These are phyloP conservation scores for Citrullus mucosospermus DNA, from an alignment of 306 rosid species.

Conservation along the genomic window DNA sequence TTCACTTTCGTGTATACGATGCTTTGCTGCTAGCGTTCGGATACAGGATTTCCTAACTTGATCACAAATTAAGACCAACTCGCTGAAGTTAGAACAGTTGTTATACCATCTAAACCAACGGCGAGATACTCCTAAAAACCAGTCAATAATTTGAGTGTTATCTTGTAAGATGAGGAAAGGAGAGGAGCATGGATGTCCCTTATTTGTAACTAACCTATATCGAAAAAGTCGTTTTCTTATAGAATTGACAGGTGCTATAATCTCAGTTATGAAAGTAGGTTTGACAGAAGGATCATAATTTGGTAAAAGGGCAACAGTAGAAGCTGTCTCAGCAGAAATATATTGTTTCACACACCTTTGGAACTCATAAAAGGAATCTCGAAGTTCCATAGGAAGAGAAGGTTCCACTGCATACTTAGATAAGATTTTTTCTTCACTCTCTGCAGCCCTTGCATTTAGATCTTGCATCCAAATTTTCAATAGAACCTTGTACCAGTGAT, in stretches of 20 bases:
- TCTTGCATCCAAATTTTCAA: slow-evolving; percentile 78
- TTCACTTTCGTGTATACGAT: slow-evolving; percentile 49
- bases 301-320: slow-evolving; percentile 50
- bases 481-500: slow-evolving; percentile 83
- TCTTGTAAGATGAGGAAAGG: slow-evolving; percentile 60
- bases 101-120: slow-evolving; percentile 89
- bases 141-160: slow-evolving; percentile 53
- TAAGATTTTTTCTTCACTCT: slow-evolving; percentile 48
- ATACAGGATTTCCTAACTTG: slow-evolving; percentile 75
- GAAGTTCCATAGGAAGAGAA: slow-evolving; percentile 61
- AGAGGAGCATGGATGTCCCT: slow-evolving; percentile 42
- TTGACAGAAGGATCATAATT: slow-evolving; percentile 29
- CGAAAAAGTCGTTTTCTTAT: slow-evolving; percentile 51
- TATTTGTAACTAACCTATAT: slow-evolving; percentile 51
- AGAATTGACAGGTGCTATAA: slow-evolving; percentile 50
- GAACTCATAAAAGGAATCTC: slow-evolving; percentile 55
- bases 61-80: slow-evolving; percentile 39
- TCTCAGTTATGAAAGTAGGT: slow-evolving; percentile 35
- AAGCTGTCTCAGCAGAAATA: slow-evolving; percentile 58
- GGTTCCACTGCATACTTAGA: slow-evolving; percentile 56
- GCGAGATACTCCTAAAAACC: slow-evolving; percentile 58
- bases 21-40: slow-evolving; percentile 78
- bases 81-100: slow-evolving; percentile 44
- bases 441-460: slow-evolving; percentile 35
- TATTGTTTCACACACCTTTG: slow-evolving; percentile 45